phyloP scores from a whole-genome alignment of 2,329 filamentous ascomycete species.

The Penicillium glabrum region DNA sequence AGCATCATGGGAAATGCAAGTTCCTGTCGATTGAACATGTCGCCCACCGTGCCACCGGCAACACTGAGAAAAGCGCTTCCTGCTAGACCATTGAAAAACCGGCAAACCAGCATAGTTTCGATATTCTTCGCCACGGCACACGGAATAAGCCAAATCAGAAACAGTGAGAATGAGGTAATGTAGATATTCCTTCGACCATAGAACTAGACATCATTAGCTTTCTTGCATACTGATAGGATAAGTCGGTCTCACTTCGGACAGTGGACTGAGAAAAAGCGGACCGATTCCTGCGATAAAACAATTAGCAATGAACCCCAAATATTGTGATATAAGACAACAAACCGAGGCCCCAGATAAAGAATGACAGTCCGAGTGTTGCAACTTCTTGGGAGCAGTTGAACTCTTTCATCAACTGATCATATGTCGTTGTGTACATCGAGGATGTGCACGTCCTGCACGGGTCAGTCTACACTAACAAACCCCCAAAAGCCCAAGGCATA shows the following conservation, averaged over 20 bases:
- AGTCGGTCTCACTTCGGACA: conserved; percentile 54
- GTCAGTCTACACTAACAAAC: neutral
- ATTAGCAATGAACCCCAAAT: conserved; percentile 9
- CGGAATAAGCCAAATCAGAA: conserved; percentile 77
- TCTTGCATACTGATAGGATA: too few species aligned
- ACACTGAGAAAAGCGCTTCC: conserved; percentile 62
- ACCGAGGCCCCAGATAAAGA: conserved; percentile 77
- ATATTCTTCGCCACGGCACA: conserved; percentile 80
- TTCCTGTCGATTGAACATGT: conserved; percentile 68
- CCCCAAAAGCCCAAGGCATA: conserved; percentile 26
- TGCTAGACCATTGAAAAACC: conserved; percentile 63
- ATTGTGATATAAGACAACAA: conserved; percentile 10
- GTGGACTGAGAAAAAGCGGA: conserved; percentile 62
- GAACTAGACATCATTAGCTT: conserved; percentile 51
- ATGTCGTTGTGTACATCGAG: conserved; percentile 86
- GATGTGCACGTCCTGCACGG: conserved; percentile 71
- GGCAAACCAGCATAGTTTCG: conserved; percentile 71
- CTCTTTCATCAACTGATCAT: conserved; percentile 71
- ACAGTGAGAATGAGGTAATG: conserved; percentile 69
- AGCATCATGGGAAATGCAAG: conserved; percentile 82
- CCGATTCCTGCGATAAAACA: conserved; percentile 48
- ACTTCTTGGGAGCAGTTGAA: conserved; percentile 71
- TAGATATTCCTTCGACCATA: conserved; percentile 83
- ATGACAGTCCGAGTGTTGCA: conserved; percentile 75
- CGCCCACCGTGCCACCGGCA: conserved; percentile 81